Evolutionary conservation across 768 basidiomycete species (phyloP).

Genomic region (Lanmaoa rubissima): DNA sequence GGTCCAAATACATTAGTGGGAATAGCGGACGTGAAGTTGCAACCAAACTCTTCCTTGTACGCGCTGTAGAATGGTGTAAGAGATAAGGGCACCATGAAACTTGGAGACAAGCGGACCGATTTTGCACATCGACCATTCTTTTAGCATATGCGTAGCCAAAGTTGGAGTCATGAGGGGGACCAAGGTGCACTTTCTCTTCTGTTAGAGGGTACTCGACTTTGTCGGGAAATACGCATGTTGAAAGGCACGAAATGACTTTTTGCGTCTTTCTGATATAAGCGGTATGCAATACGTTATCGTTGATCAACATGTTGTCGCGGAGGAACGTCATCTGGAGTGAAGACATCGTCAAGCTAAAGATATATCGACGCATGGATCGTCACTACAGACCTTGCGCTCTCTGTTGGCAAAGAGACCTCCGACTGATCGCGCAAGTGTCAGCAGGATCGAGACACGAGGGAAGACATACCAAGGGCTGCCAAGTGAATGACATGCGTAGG

Average conservation of each 20-base stretch:
- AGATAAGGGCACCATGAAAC: too few species aligned
- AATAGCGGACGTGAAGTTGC: slow-evolving; percentile 94
- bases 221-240: slow-evolving; percentile 97
- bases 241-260: slow-evolving; percentile 93
- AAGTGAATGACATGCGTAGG: slow-evolving; percentile 97
- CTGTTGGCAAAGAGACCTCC: slow-evolving; percentile 96
- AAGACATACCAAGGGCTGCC: slow-evolving; percentile 78
- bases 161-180: slow-evolving; percentile 92
- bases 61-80: slow-evolving; percentile 50
- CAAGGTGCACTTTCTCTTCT: slow-evolving; percentile 88
- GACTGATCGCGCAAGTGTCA: slow-evolving; percentile 45
- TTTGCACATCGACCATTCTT: slow-evolving; percentile 92
- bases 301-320: slow-evolving; percentile 92
- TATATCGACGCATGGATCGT: neutral
- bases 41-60: slow-evolving; percentile 93
- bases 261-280: slow-evolving; percentile 60
- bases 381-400: slow-evolving; percentile 72
- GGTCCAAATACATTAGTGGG: slow-evolving; percentile 98
- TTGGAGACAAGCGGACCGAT: slow-evolving; percentile 58
- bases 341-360: neutral
- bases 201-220: slow-evolving; percentile 91
- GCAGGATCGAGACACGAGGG: neutral
- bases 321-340: slow-evolving; percentile 75
- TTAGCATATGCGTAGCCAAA: slow-evolving; percentile 98
- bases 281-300: slow-evolving; percentile 86